These are phyloP conservation scores for Amanita exitialis DNA, from an alignment of 768 basidiomycete genomes.

Conservation along the genomic window DNA sequence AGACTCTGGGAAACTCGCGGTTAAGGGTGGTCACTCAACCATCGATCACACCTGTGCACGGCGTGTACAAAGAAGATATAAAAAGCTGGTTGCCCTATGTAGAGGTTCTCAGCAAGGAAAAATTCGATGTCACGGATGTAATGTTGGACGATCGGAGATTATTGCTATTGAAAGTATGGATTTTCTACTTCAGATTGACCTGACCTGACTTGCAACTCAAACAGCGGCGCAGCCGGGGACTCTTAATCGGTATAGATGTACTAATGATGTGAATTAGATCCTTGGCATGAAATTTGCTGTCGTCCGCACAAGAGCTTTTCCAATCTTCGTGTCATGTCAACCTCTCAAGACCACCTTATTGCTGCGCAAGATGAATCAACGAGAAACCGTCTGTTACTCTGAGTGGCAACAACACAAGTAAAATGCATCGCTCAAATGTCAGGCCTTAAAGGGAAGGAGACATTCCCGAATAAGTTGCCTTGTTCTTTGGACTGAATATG, in stretches of 20 bases:
- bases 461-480: not conserved
- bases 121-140: conserved; percentile 40
- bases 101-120: conserved; percentile 37
- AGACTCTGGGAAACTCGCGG: conserved; percentile 11
- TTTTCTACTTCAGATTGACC: not conserved
- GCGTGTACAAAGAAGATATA: conserved; percentile 37
- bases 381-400: not conserved
- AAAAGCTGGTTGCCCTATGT: conserved; percentile 39
- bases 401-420: too few species aligned
- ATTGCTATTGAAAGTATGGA: conserved; percentile 35
- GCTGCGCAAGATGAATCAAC: not conserved
- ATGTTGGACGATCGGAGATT: conserved; percentile 48
- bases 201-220: conserved; percentile 7
- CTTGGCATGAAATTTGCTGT: not conserved
- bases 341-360: not conserved
- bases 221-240: conserved; percentile 28
- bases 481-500: not conserved
- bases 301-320: not conserved
- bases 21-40: conserved; percentile 29
- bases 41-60: conserved; percentile 30
- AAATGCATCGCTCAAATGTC: too few species aligned
- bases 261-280: conserved; percentile 28
- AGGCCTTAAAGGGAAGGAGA: not conserved
- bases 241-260: conserved; percentile 31
- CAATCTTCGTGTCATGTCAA: not conserved